These are phyloP conservation scores for Fusarium nelsonii DNA, from an alignment of 2,329 filamentous ascomycete species.

Conservation along the genomic window DNA sequence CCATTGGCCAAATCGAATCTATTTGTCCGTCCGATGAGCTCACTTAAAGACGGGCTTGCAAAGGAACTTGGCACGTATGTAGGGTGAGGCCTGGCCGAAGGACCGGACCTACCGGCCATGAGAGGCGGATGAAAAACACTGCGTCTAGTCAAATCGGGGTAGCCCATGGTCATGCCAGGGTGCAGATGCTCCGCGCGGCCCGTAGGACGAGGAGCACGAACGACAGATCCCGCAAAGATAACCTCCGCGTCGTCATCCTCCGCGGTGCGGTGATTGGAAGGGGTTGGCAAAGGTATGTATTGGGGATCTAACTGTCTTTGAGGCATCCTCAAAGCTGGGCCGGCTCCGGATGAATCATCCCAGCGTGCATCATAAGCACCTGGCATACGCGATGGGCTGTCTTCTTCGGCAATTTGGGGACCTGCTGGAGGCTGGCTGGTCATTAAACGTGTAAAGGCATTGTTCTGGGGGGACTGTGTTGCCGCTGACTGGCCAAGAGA, in stretches of 20 bases:
- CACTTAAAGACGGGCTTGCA: conserved; percentile 41
- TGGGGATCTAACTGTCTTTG: conserved; percentile 3
- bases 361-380: conserved; percentile 42
- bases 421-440: conserved; percentile 43
- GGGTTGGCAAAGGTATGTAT: background rate
- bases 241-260: conserved; percentile 23
- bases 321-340: conserved; percentile 1
- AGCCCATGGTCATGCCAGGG: conserved; percentile 15
- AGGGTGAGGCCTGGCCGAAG: background rate
- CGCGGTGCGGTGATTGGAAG: background rate
- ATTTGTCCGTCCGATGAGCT: conserved; percentile 56
- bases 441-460: conserved; percentile 51
- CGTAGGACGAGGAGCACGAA: background rate
- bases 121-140: background rate
- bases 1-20: conserved; percentile 54
- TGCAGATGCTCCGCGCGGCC: conserved; percentile 6
- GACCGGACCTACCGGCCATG: background rate
- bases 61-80: conserved; percentile 9
- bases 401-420: background rate
- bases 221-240: conserved; percentile 15
- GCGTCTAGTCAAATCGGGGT: conserved; percentile 20
- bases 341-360: conserved; percentile 27
- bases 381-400: conserved; percentile 22
- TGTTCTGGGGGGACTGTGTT: conserved; percentile 15
- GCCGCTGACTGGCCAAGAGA: conserved; percentile 11